Evolutionary conservation across 2,329 filamentous ascomycete genomes (phyloP).

Genomic region (Chrysosporium queenslandicum): DNA sequence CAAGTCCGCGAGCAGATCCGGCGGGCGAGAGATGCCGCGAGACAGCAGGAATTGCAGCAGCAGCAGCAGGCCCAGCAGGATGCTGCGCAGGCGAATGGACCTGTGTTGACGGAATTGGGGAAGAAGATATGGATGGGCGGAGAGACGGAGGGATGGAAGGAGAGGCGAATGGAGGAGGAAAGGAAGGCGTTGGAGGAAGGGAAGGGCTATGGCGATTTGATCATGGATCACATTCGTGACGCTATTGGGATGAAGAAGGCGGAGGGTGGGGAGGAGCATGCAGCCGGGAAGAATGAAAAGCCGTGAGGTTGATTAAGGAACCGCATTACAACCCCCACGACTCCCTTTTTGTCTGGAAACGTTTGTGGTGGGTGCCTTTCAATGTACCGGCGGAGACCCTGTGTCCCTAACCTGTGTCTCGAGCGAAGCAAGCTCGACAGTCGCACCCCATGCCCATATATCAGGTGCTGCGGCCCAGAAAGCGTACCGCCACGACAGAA

Average conservation of each 20-base stretch:
- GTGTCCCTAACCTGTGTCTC: too few species aligned
- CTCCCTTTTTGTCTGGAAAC: too few species aligned
- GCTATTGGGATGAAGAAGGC: conserved; percentile 27
- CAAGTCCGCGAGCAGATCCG: conserved; percentile 17
- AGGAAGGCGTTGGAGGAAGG: conserved; percentile 29
- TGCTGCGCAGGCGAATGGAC: conserved; percentile 21
- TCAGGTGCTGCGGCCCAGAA: too few species aligned
- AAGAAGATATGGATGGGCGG: conserved; percentile 27
- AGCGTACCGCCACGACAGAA: too few species aligned
- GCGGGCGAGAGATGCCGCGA: conserved; percentile 11
- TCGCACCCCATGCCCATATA: too few species aligned
- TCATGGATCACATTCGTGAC: conserved; percentile 36
- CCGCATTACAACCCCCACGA: too few species aligned
- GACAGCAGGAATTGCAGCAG: conserved; percentile 6
- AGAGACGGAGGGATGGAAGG: conserved; percentile 32
- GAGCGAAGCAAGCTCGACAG: not conserved
- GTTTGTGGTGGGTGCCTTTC: too few species aligned
- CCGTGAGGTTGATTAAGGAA: not conserved
- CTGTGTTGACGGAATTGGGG: conserved; percentile 14
- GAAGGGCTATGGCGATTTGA: conserved; percentile 39
- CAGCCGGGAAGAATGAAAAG: not conserved
- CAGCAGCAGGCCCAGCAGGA: conserved; percentile 16
- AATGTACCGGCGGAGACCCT: too few species aligned
- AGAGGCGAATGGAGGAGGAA: conserved; percentile 33
- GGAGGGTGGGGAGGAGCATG: conserved; percentile 24